Evolutionary conservation across 2,329 filamentous ascomycete genomes (phyloP).

Genomic region (Dothistroma septosporum): DNA sequence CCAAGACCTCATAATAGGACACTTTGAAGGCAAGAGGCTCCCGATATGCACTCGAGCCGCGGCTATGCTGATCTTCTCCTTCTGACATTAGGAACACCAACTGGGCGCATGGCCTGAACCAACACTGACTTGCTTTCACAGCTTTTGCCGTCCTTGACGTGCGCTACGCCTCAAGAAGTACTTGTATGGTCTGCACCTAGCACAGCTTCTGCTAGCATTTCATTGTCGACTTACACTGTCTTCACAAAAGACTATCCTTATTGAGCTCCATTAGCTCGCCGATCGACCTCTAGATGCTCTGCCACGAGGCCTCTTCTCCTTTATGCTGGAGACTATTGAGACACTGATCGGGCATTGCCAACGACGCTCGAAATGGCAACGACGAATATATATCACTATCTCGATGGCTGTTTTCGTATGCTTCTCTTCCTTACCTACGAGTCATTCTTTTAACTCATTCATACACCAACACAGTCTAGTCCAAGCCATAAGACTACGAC

Average conservation of each 20-base stretch:
- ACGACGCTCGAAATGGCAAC: background rate
- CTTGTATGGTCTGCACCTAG: background rate
- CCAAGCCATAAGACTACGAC: slow-evolving; percentile 15
- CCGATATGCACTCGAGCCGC: too few species aligned
- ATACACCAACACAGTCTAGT: slow-evolving; percentile 13
- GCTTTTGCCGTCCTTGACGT: background rate
- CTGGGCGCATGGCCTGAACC: too few species aligned
- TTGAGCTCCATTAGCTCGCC: slow-evolving; percentile 2
- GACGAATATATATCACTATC: slow-evolving; percentile 18
- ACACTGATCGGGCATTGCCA: slow-evolving; percentile 7
- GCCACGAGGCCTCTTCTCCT: slow-evolving; percentile 7
- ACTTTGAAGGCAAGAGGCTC: too few species aligned
- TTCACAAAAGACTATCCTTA: slow-evolving; percentile 4
- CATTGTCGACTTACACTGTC: background rate
- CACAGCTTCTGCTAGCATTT: background rate
- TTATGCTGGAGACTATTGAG: slow-evolving; percentile 18
- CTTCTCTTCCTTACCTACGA: slow-evolving; percentile 22
- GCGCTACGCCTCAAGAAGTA: background rate
- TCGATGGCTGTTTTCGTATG: slow-evolving; percentile 14
- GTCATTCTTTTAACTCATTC: slow-evolving; percentile 26
- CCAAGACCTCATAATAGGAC: too few species aligned
- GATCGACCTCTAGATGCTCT: background rate
- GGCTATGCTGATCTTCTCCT: too few species aligned
- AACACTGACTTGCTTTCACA: background rate
- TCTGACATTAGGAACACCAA: too few species aligned